Base-by-base conservation (phyloP, 257 asterid genomes). In the Solanum ossicruentum region DNA sequence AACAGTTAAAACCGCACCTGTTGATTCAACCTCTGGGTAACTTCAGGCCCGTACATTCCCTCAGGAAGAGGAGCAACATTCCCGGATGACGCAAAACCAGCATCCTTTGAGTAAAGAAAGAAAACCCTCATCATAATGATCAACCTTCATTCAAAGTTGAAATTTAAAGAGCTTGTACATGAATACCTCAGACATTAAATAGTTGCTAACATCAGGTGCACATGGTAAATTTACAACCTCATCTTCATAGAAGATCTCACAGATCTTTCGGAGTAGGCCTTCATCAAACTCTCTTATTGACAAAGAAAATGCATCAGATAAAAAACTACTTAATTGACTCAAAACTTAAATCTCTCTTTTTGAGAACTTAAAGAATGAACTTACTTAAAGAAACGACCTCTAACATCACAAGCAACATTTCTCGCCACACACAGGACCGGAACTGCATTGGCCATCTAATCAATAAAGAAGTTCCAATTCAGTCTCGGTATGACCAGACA, bases 381-480 rank as follows among this genome's bases (percentile, higher is more conserved):
- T 90, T 88, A 93, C 98, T 91, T 96, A 93, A 95, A 97, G 87
- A 97, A 97, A 41, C 98, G 95, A 65, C 97, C 98, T 91, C 99
- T 90, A 83, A 95, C 98, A 85, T 95, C 95, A 91, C 99, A 97
- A 67, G 99, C 99, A 84, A 97, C 99, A 91, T 97, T 97, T 89
- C 99, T 95, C 1, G 98, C 98, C 69, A 97, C 99, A 80, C 99
- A 95, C 80, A 97, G 93, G 88, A 97, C 96, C 16, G 99, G 98
- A 83, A 95, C 97, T 85, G 94, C 96, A 88, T 89, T 92, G 67
- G 98, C 97, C 83, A 90, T 94, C 99, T 97, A 82, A 18, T 83
- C 23, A 77, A 80, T 82, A 81, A 71, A 84, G 79, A 11, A 80
- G 2, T 63, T 49, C 21, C 52, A 36, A 80, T 63, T 91, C 70